Percentiles rank a stretch among this genome's conserved stretches.
Evolutionary conservation across 73 alveolate genomes (phyloP).

Genomic region (Tetrahymena thermophila): DNA sequence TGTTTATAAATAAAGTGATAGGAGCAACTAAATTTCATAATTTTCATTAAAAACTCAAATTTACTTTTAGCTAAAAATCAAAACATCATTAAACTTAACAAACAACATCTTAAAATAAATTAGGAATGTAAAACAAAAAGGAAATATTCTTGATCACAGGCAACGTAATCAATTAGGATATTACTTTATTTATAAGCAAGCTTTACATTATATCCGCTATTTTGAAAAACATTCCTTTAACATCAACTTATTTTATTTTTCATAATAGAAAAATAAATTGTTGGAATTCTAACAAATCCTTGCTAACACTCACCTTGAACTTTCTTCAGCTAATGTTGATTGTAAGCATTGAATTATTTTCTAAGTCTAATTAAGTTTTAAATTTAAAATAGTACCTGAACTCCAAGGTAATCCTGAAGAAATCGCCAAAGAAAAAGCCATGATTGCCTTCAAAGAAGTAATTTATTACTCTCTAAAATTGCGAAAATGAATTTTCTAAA

Average conservation of each 20-base stretch:
- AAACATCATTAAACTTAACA: background rate
- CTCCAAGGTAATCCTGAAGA: conserved; percentile 86
- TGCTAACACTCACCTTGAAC: conserved; percentile 14
- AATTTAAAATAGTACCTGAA: conserved; percentile 58
- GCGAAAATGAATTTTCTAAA: background rate
- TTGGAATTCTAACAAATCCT: conserved; percentile 23
- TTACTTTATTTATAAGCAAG: background rate
- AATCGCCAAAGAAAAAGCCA: conserved; percentile 74
- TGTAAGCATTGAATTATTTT: background rate
- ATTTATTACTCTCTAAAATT: background rate
- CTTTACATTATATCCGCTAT: background rate
- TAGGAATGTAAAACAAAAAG: background rate
- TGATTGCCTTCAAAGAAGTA: conserved; percentile 52
- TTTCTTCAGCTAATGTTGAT: conserved; percentile 26
- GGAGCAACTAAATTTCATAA: background rate
- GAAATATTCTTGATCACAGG: conserved; percentile 23
- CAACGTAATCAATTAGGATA: background rate
- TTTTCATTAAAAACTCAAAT: background rate
- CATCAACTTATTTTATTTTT: background rate
- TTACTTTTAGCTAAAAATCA: background rate
- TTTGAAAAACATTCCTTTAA: background rate
- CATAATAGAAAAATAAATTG: conserved; percentile 23
- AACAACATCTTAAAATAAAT: background rate
- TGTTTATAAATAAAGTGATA: background rate
- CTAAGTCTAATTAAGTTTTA: background rate